phyloP scores from a whole-genome alignment of 2,329 filamentous ascomycete species.

The Fusarium beomiforme region DNA sequence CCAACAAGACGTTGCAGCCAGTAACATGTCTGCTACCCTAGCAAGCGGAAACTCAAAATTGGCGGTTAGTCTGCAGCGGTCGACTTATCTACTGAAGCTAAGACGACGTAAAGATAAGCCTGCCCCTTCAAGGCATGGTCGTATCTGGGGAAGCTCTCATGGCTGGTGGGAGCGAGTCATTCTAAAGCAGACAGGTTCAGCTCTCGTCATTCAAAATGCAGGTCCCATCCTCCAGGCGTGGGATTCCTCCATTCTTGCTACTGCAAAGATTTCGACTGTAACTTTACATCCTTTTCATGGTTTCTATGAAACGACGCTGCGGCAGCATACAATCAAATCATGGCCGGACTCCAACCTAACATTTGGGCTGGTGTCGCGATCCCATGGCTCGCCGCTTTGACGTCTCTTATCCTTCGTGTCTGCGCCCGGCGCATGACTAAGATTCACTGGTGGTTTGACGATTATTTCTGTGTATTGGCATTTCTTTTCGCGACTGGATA shows the following conservation, averaged over 20 bases:
- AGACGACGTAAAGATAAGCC: neutral
- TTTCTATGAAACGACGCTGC: neutral
- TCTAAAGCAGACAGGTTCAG: neutral
- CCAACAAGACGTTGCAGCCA: neutral
- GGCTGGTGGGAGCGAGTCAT: neutral
- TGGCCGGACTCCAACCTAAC: conserved; percentile 38
- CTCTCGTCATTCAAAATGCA: neutral
- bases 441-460: conserved; percentile 37
- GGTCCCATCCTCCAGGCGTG: neutral
- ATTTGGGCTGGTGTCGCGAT: conserved; percentile 33
- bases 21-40: neutral
- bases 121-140: neutral
- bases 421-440: conserved; percentile 37
- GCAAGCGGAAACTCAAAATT: neutral
- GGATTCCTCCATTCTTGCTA: neutral
- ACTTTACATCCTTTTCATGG: neutral
- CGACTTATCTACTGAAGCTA: neutral
- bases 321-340: neutral
- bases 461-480: conserved; percentile 33
- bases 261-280: neutral
- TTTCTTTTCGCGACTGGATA: conserved; percentile 35
- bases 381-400: conserved; percentile 36
- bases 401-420: conserved; percentile 26
- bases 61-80: neutral
- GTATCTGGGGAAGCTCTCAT: neutral